Base-by-base conservation (phyloP, 1,139 yeast genomes). In the Blastobotrys malaysiensis region DNA sequence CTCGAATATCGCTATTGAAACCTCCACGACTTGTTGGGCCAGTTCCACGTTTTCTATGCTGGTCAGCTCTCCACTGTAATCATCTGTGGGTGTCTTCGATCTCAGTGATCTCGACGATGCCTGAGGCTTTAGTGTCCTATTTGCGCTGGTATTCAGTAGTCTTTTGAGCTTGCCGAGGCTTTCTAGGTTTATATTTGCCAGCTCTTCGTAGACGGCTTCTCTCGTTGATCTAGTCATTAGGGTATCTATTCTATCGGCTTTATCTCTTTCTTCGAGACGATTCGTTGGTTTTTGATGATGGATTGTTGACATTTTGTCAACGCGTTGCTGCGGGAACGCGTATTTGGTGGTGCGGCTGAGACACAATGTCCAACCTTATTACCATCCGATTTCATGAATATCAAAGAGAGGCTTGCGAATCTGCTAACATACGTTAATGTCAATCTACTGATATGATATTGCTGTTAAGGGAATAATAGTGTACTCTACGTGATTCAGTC, bases 21-120 rank as follows among this genome's bases (percentile, higher is more conserved):
- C 49, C 21, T 51, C 52, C 7, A 58, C 46, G 3, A 56, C 52
- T 26, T 52, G 51, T 24, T 48, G 46, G 1, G 60, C 60, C 45
- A 58, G 39, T 11, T 57, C 59, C 21, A 43, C 26, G n/a, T 13
- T 31, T 7, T 31, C 39, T 13, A 31, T 13, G 16, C 16, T 13
- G n/a, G 11, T 31, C 16, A 31, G 16, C 16, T 13, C 39, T 2
- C 39, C 16, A 7, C 5, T 31, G n/a, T n/a, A 13, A 7, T 31
- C 39, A 3, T 14, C 39, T 31, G 39, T 7, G n/a, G 16, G 14
- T n/a, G 11, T 31, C 16, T 31, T 31, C n/a, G 39, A 31, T 31
- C 39, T 31, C 14, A 31, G 39, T n/a, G 39, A 31, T 31, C 39
- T 31, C 39, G 39, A 31, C 5, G 39, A 31, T 3, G 39, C 16